These are phyloP conservation scores for Candida tetrigidarum DNA, from an alignment of 1,139 yeast genomes.

Conservation along the genomic window DNA sequence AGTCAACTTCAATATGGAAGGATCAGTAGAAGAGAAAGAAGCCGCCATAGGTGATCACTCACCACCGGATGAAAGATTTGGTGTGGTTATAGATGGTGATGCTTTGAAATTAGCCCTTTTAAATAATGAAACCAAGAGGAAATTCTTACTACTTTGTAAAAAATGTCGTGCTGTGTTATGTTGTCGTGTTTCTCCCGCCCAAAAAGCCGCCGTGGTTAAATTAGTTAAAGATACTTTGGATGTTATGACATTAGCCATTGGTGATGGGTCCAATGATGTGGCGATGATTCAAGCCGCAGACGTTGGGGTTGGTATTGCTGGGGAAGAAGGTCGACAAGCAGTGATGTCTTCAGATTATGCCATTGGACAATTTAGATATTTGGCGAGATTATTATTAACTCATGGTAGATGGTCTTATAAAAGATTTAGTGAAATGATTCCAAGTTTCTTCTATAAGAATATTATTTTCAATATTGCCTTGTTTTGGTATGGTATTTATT, in stretches of 20 bases:
- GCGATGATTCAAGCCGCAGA: slow-evolving; percentile 99
- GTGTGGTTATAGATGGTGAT: slow-evolving; percentile 92
- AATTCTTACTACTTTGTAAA: slow-evolving; percentile 84
- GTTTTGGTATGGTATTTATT: slow-evolving; percentile 91
- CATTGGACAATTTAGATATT: slow-evolving; percentile 88
- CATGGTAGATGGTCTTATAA: slow-evolving; percentile 98
- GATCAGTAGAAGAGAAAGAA: slow-evolving; percentile 60
- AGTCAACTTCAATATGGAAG: slow-evolving; percentile 65
- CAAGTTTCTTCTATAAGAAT: slow-evolving; percentile 90
- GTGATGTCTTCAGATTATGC: slow-evolving; percentile 99
- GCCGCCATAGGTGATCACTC: slow-evolving; percentile 71
- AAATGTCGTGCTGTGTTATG: slow-evolving; percentile 95
- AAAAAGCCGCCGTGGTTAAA: slow-evolving; percentile 94
- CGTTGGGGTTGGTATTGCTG: slow-evolving; percentile 98
- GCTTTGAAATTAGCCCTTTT: slow-evolving; percentile 76
- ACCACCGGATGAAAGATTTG: slow-evolving; percentile 78
- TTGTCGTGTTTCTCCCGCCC: slow-evolving; percentile 97
- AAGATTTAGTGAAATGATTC: slow-evolving; percentile 92
- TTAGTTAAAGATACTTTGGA: slow-evolving; percentile 83
- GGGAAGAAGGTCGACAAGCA: slow-evolving; percentile 98
- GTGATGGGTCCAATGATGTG: slow-evolving; percentile 99
- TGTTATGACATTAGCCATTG: slow-evolving; percentile 86
- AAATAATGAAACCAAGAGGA: slow-evolving; percentile 57
- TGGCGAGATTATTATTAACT: slow-evolving; percentile 76
- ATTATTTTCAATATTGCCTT: slow-evolving; percentile 85